phyloP scores from a whole-genome alignment of 768 basidiomycete genomes.

The Agaricus sinodeliciosus region DNA sequence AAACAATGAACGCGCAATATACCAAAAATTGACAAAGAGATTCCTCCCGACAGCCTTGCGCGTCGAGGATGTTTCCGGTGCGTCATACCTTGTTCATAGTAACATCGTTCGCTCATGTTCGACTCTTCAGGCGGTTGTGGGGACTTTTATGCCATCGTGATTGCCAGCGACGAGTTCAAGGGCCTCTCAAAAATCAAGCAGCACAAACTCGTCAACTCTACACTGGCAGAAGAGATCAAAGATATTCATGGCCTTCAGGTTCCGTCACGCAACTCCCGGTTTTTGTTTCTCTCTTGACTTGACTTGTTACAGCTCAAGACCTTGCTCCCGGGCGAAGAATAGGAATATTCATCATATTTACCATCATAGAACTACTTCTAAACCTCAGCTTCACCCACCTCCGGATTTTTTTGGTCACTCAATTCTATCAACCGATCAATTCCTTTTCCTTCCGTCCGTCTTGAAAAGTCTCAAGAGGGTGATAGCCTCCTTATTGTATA shows the following conservation, averaged over 20 bases:
- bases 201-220: conserved; percentile 83
- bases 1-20: conserved; percentile 67
- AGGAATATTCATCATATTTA: no score
- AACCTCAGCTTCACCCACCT: background rate
- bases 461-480: conserved; percentile 49
- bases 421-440: background rate
- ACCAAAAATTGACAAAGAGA: conserved; percentile 60
- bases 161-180: conserved; percentile 80
- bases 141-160: conserved; percentile 90
- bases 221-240: conserved; percentile 83
- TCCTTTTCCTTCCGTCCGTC: background rate
- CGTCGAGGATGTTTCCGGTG: conserved; percentile 95
- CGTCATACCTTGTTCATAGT: conserved; percentile 16
- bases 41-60: conserved; percentile 78
- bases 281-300: background rate
- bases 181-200: conserved; percentile 88
- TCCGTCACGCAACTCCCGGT: conserved; percentile 17
- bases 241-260: conserved; percentile 95
- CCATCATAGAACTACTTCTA: no score
- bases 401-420: background rate
- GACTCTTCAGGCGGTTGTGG: conserved; percentile 82
- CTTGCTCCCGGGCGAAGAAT: conserved; percentile 4
- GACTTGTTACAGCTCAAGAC: conserved; percentile 21
- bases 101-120: background rate
- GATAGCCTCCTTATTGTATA: conserved; percentile 61